A percentile compares a stretch with the other conserved stretches of the same genome.
These are phyloP conservation scores for Penicillium decumbens DNA, from an alignment of 2,329 filamentous ascomycete genomes.

Conservation along the genomic window DNA sequence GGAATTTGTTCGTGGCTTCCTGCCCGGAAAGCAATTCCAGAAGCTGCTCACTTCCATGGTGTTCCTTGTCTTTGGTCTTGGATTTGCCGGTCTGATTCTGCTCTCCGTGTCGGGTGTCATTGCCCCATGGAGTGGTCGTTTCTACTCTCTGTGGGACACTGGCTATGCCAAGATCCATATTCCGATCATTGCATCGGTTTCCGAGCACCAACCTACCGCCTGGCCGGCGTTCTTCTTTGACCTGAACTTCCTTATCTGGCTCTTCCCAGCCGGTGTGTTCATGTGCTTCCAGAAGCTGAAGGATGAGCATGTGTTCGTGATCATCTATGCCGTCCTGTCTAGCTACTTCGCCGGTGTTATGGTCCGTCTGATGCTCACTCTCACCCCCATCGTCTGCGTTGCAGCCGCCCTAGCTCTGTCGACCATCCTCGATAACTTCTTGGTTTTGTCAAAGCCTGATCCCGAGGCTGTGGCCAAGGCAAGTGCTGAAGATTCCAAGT, in stretches of 20 bases:
- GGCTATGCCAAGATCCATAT: constrained; percentile 99
- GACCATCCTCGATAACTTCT: constrained; percentile 80
- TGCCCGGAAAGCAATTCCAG: constrained; percentile 91
- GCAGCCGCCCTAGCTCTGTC: constrained; percentile 85
- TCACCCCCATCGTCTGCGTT: constrained; percentile 94
- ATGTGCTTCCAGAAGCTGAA: constrained; percentile 91
- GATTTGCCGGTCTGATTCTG: constrained; percentile 70
- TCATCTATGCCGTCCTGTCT: constrained; percentile 93
- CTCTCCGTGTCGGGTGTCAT: constrained; percentile 84
- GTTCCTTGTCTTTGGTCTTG: constrained; percentile 66
- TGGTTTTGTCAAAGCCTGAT: constrained; percentile 61
- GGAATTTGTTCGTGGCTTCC: constrained; percentile 80
- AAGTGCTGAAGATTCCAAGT: constrained; percentile 33
- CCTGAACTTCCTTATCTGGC: constrained; percentile 95
- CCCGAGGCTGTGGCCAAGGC: constrained; percentile 40
- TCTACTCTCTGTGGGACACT: constrained; percentile 99
- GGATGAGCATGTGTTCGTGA: constrained; percentile 96
- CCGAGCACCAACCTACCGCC: constrained; percentile 96
- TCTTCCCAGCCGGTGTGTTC: constrained; percentile 97
- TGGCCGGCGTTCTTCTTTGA: constrained; percentile 99
- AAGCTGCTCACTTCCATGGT: constrained; percentile 76
- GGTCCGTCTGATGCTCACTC: constrained; percentile 96
- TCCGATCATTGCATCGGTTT: constrained; percentile 98
- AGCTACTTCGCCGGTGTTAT: constrained; percentile 99
- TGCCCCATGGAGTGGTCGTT: constrained; percentile 95